phyloP scores from a whole-genome alignment of 805 yeast genomes.

The Dipodascus geniculatus region DNA sequence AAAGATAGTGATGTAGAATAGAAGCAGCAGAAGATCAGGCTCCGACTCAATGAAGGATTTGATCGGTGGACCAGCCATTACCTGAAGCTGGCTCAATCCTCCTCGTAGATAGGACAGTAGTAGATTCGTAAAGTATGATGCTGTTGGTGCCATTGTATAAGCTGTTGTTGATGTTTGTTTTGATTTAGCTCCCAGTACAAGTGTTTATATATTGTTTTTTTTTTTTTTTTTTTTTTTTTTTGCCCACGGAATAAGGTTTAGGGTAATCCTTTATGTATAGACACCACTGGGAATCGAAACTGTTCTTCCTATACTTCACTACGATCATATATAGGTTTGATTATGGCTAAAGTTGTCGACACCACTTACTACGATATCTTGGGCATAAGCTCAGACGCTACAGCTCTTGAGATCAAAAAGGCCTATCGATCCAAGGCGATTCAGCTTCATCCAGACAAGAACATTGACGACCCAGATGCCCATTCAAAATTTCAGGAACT shows the following conservation, averaged over 20 bases:
- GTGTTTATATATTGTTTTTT: background rate
- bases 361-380: constrained; percentile 77
- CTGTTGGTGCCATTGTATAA: constrained; percentile 1
- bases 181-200: background rate
- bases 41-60: constrained; percentile 8
- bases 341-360: constrained; percentile 58
- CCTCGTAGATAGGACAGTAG: background rate
- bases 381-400: constrained; percentile 57
- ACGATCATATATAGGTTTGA: no score
- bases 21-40: constrained; percentile 14
- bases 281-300: no score
- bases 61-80: constrained; percentile 7
- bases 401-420: constrained; percentile 75
- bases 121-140: background rate
- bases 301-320: background rate
- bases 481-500: constrained; percentile 71
- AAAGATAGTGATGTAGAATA: constrained; percentile 15
- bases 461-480: constrained; percentile 88
- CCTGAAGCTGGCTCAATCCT: background rate
- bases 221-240: background rate
- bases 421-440: constrained; percentile 90
- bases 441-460: constrained; percentile 88
- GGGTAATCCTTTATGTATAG: background rate
- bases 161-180: background rate
- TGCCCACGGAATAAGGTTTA: background rate